These are phyloP conservation scores for Anastatica hierochuntica DNA, from an alignment of 345 rosid species.

Conservation along the genomic window DNA sequence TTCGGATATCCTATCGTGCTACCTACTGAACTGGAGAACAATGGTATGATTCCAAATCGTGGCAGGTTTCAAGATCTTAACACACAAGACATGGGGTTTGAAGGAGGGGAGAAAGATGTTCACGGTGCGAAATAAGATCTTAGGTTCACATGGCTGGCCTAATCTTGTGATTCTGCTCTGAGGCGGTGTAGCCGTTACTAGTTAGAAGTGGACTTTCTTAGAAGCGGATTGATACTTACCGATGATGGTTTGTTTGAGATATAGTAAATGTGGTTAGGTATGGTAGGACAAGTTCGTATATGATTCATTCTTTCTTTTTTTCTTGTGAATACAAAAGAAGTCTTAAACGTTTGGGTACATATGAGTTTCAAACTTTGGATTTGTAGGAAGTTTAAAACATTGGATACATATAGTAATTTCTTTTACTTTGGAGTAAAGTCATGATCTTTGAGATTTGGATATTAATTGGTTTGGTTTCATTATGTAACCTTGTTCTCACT, in stretches of 20 bases:
- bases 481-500: no score
- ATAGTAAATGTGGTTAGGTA: constrained; percentile 4
- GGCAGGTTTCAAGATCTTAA: constrained; percentile 5
- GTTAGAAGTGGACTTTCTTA: no score
- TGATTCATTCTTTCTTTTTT: constrained; percentile 6
- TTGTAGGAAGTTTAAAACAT: no score
- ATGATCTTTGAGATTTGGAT: no score
- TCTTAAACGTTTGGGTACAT: no score
- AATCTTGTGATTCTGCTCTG: no score
- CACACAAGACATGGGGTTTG: neutral
- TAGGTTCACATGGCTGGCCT: no score
- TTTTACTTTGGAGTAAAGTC: no score
- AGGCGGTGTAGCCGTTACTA: no score
- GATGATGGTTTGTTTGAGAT: neutral
- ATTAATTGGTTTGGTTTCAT: no score
- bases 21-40: no score
- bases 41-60: neutral
- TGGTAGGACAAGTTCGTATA: constrained; percentile 4
- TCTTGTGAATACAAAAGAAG: constrained; percentile 17
- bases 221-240: neutral
- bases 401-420: no score
- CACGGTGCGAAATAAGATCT: neutral
- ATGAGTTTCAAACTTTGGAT: neutral
- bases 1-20: constrained; percentile 17
- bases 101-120: neutral